Conservation (phyloP, 306 rosid species). For the Cyamopsis tetragonoloba region DNA sequence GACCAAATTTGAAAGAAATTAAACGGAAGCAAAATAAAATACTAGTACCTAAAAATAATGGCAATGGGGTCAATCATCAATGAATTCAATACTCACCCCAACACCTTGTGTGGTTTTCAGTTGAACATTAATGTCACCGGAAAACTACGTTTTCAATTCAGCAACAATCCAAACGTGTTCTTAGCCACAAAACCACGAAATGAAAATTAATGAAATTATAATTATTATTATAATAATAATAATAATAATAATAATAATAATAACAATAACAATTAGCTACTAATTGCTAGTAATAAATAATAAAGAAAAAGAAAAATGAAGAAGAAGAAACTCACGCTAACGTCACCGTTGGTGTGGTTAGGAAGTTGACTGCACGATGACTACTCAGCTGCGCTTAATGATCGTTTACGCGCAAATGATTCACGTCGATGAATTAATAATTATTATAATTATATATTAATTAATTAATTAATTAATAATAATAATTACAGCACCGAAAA, state of each 20-base stretch:
- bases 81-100: slow-evolving; percentile 14
- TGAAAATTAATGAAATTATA: not conserved
- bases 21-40: not conserved
- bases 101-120: slow-evolving; percentile 4
- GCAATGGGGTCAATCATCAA: slow-evolving; percentile 28
- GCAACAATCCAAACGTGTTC: not conserved
- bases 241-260: too few relatives aligned
- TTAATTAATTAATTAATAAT: too few relatives aligned
- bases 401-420: not conserved
- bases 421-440: not conserved
- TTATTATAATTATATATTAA: too few relatives aligned
- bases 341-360: not conserved
- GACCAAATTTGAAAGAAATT: slow-evolving; percentile 8
- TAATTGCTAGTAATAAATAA: not conserved
- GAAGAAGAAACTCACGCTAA: too few relatives aligned
- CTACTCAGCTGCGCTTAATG: slow-evolving; percentile 6
- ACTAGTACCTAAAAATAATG: not conserved
- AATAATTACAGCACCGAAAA: slow-evolving; percentile 28
- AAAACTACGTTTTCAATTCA: not conserved
- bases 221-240: not conserved
- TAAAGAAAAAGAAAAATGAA: not conserved
- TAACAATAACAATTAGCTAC: not conserved
- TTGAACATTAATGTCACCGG: slow-evolving; percentile 10
- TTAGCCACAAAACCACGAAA: not conserved
- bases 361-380: slow-evolving; percentile 35